Conservation (phyloP, 345 rosid genomes). For the Fremontodendron californicum region DNA sequence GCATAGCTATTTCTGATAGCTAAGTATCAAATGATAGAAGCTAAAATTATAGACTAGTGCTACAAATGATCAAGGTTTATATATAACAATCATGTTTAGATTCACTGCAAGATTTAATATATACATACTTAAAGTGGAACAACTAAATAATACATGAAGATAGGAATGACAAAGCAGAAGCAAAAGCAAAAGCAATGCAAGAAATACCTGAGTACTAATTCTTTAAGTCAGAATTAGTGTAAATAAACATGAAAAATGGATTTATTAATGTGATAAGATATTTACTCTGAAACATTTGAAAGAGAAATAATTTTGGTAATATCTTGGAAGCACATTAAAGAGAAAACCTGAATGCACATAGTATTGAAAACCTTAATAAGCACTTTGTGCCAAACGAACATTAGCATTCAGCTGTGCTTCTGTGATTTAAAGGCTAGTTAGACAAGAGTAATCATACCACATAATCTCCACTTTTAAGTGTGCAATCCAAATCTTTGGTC, state of each 20-base stretch:
- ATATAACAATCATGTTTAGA: neutral
- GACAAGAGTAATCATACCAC: constrained; percentile 55
- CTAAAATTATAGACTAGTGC: neutral
- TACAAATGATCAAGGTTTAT: neutral
- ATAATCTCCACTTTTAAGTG: constrained; percentile 74
- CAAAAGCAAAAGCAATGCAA: constrained; percentile 2
- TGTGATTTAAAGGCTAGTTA: constrained; percentile 1
- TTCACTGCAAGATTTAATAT: neutral
- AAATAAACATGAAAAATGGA: neutral
- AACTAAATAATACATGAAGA: neutral
- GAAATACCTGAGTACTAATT: neutral
- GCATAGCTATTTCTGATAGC: neutral
- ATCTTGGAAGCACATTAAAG: constrained; percentile 1
- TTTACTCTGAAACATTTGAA: neutral
- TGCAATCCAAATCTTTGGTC: constrained; percentile 48
- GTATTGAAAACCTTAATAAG: neutral
- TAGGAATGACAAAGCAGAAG: constrained; percentile 1
- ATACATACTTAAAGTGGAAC: neutral
- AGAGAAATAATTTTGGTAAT: neutral
- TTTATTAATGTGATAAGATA: neutral
- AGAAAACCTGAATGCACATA: neutral
- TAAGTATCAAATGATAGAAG: neutral
- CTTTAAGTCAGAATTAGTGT: neutral
- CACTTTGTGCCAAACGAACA: neutral
- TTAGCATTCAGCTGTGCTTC: neutral